Evolutionary conservation across 2,329 filamentous ascomycete genomes (phyloP).

Genomic region (Tolypocladium amazonense): DNA sequence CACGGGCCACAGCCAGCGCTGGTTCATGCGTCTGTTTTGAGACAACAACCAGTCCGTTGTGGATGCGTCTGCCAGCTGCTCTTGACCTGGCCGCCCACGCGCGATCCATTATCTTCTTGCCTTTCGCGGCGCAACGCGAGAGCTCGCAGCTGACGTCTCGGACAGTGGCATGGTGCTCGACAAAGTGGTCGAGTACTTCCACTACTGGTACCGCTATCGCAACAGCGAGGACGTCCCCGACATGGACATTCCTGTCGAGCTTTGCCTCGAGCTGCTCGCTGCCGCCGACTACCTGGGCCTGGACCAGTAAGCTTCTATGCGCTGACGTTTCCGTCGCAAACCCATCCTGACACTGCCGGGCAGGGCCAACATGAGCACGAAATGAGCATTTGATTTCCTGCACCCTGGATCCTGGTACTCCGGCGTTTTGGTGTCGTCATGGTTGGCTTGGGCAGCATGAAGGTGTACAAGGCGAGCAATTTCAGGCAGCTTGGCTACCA

Average conservation of each 20-base stretch:
- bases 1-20: background rate
- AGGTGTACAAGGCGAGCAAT: background rate
- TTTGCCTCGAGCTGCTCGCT: constrained; percentile 67
- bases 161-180: constrained; percentile 62
- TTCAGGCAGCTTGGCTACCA: background rate
- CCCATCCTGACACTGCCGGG: constrained; percentile 15
- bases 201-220: constrained; percentile 68
- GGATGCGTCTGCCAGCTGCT: constrained; percentile 45
- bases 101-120: constrained; percentile 6
- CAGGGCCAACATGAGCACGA: constrained; percentile 27
- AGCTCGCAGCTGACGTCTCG: constrained; percentile 6
- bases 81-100: constrained; percentile 46
- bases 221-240: constrained; percentile 65
- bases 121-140: background rate
- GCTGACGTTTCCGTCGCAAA: constrained; percentile 15
- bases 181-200: constrained; percentile 74
- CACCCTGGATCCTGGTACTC: background rate
- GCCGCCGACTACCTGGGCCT: constrained; percentile 68
- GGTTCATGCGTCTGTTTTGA: constrained; percentile 22
- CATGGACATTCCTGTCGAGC: constrained; percentile 69
- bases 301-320: constrained; percentile 33
- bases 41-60: constrained; percentile 29
- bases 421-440: background rate
- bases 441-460: background rate
- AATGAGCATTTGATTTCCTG: constrained; percentile 12